Base-by-base conservation (phyloP, 2,329 filamentous ascomycete species). In the Xylaria sp. region DNA sequence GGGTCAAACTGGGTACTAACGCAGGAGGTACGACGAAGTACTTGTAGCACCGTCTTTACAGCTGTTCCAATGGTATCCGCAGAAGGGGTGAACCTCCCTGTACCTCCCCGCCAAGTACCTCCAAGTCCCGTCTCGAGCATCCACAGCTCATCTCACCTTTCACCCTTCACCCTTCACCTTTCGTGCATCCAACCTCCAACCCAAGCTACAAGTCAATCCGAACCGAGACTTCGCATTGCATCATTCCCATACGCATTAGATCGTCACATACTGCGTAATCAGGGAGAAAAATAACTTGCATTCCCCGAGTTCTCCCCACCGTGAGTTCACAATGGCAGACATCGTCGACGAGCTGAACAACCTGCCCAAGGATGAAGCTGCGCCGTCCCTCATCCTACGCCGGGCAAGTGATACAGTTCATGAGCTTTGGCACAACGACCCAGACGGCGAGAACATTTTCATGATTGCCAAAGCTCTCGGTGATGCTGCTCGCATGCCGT, bases 401-500 rank as follows among this genome's bases (percentile, higher is more conserved):
- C 69, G 70, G 0, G 74, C 82, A 0, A 68, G 81, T 46, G 66
- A 66, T 6, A 68, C 68, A 2, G 76, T 77, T 13, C 71, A 74
- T 52, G 66, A 77, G 16, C 71, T 79, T 3, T 79, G 77, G 72
- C 70, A 74, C 39, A 66, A 37, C 4, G 48, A 59, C 2, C 58
- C 77, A 5, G 71, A 72, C 1, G 75, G 74, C 0, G 64, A 71
- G 7, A 73, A 78, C 0, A 71, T 85, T 13, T 78, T 80, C 56
- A 58, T 67, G 1, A 72, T 82, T 46, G 78, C 79, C 1, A 78
- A 84, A 68, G 80, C 78, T 59, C 68, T 85, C 0, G 83, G 79
- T 0, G 79, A 85, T 64, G 80, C 77, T 4, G 83, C 82, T 63
- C 76, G 83, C 67, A 78, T 82, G 68, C 84, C 76, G 47, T 76